These are phyloP conservation scores for Paraconiothyrium brasiliense DNA, from an alignment of 2,329 filamentous ascomycete species.

Conservation along the genomic window DNA sequence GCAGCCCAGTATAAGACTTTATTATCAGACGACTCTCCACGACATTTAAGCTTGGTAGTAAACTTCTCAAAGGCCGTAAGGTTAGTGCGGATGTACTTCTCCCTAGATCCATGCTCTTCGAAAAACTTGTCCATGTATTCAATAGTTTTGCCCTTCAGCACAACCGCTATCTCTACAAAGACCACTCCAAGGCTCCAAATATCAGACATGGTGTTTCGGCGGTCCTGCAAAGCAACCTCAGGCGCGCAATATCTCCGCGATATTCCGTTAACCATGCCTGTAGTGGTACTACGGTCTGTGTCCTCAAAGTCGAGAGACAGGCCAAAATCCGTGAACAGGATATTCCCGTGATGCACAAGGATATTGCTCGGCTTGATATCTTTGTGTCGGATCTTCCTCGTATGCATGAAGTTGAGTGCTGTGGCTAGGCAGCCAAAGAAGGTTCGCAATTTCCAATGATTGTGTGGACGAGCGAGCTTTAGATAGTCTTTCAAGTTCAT, in stretches of 20 bases:
- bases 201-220: constrained; percentile 27
- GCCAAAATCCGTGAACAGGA: constrained; percentile 42
- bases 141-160: constrained; percentile 23
- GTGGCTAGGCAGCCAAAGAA: constrained; percentile 41
- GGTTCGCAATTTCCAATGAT: constrained; percentile 20
- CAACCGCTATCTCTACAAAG: constrained; percentile 28
- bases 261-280: constrained; percentile 21
- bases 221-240: constrained; percentile 21
- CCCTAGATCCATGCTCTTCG: constrained; percentile 19
- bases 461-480: constrained; percentile 14
- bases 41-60: constrained; percentile 15
- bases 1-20: constrained; percentile 20
- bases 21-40: constrained; percentile 20
- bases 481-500: constrained; percentile 30
- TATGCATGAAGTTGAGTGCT: constrained; percentile 38
- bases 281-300: constrained; percentile 23
- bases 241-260: constrained; percentile 27
- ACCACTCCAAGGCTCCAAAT: constrained; percentile 29
- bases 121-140: constrained; percentile 15
- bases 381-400: constrained; percentile 36
- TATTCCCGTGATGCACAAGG: constrained; percentile 28
- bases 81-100: constrained; percentile 23
- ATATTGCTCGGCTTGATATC: constrained; percentile 46
- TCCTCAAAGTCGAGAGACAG: constrained; percentile 28
- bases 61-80: constrained; percentile 15